Evolutionary conservation across 495 filamentous ascomycete genomes (phyloP).

Genomic region (Penicillium taxi): DNA sequence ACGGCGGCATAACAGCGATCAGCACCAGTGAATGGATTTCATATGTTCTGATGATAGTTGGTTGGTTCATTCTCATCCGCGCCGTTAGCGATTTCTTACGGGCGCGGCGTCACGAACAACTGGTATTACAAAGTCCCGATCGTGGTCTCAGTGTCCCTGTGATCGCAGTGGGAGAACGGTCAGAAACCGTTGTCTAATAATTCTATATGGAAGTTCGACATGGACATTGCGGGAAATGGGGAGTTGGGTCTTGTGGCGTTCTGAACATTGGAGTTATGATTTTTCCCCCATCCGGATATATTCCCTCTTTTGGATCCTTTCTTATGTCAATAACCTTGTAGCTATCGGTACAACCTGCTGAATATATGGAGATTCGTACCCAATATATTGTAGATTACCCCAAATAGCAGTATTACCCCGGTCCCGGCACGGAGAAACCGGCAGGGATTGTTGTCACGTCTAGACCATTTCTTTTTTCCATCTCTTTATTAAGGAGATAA

Average conservation of each 20-base stretch:
- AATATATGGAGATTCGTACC: constrained; percentile 17
- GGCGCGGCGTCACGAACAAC: constrained; percentile 80
- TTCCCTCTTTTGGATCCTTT: constrained; percentile 12
- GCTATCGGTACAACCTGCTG: constrained; percentile 28
- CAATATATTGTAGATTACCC: too few relatives aligned
- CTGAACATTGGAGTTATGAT: constrained; percentile 12
- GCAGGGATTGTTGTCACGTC: too few relatives aligned
- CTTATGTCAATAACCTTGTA: constrained; percentile 13
- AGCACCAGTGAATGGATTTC: constrained; percentile 76
- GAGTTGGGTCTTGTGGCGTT: constrained; percentile 7
- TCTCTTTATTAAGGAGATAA: too few relatives aligned
- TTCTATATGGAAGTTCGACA: constrained; percentile 5
- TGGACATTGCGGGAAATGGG: constrained; percentile 4
- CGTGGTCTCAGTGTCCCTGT: constrained; percentile 78
- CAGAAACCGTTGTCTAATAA: constrained; percentile 71
- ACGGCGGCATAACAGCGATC: constrained; percentile 41
- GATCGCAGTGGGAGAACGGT: constrained; percentile 77
- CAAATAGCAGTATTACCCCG: too few relatives aligned
- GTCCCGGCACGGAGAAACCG: too few relatives aligned
- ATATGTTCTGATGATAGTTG: constrained; percentile 94
- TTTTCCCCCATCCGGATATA: constrained; percentile 13
- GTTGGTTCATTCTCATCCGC: constrained; percentile 94
- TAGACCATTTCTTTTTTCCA: too few relatives aligned
- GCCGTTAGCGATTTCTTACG: constrained; percentile 81
- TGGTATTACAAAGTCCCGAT: constrained; percentile 90